Evolutionary conservation across 306 rosid species (phyloP).

Genomic region (Vigna unguiculata): DNA sequence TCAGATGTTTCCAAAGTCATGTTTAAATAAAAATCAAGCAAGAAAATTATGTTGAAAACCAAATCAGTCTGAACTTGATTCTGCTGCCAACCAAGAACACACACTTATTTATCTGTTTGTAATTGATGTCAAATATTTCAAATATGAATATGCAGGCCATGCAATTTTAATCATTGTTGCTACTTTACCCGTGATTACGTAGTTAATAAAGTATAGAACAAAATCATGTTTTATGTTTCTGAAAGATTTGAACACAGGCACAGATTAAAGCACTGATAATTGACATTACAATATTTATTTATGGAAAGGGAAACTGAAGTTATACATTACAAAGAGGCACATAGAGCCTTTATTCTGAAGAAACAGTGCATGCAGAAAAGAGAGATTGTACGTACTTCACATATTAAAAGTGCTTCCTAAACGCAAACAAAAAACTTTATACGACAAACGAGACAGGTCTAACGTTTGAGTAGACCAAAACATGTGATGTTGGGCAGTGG

Average conservation of each 20-base stretch:
- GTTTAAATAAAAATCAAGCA: no score
- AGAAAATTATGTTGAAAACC: no score
- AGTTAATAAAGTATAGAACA: not conserved
- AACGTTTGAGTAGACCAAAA: conserved; percentile 23
- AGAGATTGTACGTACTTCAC: conserved; percentile 12
- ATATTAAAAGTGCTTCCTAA: conserved; percentile 19
- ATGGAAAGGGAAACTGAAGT: conserved; percentile 11
- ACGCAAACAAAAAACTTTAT: not conserved
- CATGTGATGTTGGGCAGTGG: not conserved
- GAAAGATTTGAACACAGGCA: not conserved
- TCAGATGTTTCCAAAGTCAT: no score
- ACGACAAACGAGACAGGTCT: not conserved
- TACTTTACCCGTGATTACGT: not conserved
- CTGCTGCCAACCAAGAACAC: no score
- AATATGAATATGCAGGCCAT: no score
- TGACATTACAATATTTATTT: conserved; percentile 21
- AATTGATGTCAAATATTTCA: no score
- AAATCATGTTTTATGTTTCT: not conserved
- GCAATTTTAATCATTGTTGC: no score
- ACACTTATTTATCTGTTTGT: no score
- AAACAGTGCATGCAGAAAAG: conserved; percentile 4
- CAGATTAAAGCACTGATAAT: not conserved
- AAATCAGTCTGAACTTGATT: no score
- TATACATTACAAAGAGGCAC: conserved; percentile 25
- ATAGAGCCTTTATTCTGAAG: conserved; percentile 39